Evolutionary conservation across 306 rosid genomes (phyloP).

Genomic region (Cucurbita moschata): DNA sequence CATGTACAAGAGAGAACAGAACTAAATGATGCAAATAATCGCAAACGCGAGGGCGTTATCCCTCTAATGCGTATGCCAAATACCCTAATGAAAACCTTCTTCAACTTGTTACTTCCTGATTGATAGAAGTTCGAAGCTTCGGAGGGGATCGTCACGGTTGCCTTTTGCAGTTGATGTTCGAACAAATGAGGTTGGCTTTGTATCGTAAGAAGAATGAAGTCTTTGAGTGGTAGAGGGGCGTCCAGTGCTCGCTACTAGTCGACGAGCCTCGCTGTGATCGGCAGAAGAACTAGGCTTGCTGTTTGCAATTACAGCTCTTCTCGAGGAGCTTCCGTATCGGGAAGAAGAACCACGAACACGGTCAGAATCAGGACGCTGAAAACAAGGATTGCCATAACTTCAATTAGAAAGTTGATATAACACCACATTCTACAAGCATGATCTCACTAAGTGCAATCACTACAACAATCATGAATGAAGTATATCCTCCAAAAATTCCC

Average conservation of each 20-base stretch:
- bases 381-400: conserved; percentile 11
- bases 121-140: conserved; percentile 75
- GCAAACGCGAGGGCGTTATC: conserved; percentile 15
- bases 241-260: conserved; percentile 30
- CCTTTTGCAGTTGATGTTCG: conserved; percentile 38
- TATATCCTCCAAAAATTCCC: not conserved
- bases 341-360: conserved; percentile 49
- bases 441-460: not conserved
- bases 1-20: conserved; percentile 21
- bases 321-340: conserved; percentile 81
- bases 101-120: conserved; percentile 68
- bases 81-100: not conserved
- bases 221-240: conserved; percentile 52
- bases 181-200: conserved; percentile 29
- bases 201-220: conserved; percentile 30
- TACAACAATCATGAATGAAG: not conserved
- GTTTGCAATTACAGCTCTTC: conserved; percentile 45
- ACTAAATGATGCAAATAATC: conserved; percentile 12
- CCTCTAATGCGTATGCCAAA: conserved; percentile 2
- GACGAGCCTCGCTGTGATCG: conserved; percentile 53
- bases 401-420: not conserved
- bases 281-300: conserved; percentile 55
- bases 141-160: conserved; percentile 63
- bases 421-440: not conserved
- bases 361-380: conserved; percentile 55